Percentiles rank a stretch among this genome's conserved stretches.
Evolutionary conservation across 139 green algal species (phyloP).

Genomic region (Tetradesmus lagerheimii): DNA sequence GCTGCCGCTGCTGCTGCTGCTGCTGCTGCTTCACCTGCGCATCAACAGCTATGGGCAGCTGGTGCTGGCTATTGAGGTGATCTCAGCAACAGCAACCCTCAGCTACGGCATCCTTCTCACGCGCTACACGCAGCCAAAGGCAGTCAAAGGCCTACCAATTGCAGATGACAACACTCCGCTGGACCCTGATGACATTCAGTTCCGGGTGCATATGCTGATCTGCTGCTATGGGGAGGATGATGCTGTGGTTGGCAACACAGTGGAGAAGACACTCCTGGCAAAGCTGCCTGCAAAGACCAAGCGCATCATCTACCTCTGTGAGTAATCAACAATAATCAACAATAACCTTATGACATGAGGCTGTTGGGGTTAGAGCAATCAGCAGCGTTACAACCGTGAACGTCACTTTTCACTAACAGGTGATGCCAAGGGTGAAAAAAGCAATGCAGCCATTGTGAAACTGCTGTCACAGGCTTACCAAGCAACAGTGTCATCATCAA

Average conservation of each 20-base stretch:
- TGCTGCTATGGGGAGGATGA: conserved; percentile 54
- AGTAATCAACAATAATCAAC: too few species aligned
- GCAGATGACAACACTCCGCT: neutral
- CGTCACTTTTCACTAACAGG: too few species aligned
- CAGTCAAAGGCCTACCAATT: conserved; percentile 27
- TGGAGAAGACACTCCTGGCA: conserved; percentile 11
- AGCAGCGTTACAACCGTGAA: too few species aligned
- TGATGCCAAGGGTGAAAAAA: too few species aligned
- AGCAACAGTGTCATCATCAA: too few species aligned
- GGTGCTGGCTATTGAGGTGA: conserved; percentile 52
- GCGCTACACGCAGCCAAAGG: neutral
- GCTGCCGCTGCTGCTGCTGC: neutral
- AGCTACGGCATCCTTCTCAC: conserved; percentile 50
- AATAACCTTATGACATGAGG: too few species aligned
- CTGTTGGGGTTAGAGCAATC: too few species aligned
- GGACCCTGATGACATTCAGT: conserved; percentile 17
- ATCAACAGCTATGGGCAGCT: conserved; percentile 46
- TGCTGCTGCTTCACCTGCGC: neutral
- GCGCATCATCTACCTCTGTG: conserved; percentile 53
- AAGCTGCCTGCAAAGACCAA: conserved; percentile 31
- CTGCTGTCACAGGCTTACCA: too few species aligned
- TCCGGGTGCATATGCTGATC: conserved; percentile 56
- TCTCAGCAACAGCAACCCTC: conserved; percentile 52
- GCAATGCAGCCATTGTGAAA: too few species aligned
- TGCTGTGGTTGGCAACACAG: conserved; percentile 32